Evolutionary conservation across 2,329 filamentous ascomycete genomes (phyloP).

Genomic region (Claviceps paspali): DNA sequence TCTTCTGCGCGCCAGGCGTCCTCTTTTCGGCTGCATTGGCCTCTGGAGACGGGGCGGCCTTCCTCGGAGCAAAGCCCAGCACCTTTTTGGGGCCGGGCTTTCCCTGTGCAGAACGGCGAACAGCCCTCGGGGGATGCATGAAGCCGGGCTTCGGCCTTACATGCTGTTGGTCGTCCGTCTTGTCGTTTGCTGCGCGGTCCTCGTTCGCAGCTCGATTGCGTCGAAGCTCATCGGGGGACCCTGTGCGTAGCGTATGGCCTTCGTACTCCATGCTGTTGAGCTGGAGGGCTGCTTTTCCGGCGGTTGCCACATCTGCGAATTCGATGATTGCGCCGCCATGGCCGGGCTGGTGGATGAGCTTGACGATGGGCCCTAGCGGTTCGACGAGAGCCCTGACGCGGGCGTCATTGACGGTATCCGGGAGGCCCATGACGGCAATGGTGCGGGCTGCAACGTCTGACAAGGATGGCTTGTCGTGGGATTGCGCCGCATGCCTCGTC

Average conservation of each 20-base stretch:
- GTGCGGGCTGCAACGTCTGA: constrained; percentile 49
- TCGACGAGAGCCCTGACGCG: constrained; percentile 62
- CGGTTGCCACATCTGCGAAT: constrained; percentile 52
- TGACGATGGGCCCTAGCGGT: constrained; percentile 53
- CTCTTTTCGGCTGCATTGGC: constrained; percentile 6
- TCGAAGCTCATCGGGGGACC: constrained; percentile 38
- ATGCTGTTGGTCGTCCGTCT: constrained; percentile 5
- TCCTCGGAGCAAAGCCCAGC: constrained; percentile 25
- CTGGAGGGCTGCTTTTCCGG: constrained; percentile 54
- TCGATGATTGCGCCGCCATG: constrained; percentile 80
- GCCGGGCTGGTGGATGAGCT: constrained; percentile 64
- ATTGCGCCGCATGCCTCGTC: constrained; percentile 17
- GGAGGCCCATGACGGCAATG: constrained; percentile 68
- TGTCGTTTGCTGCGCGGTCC: constrained; percentile 9
- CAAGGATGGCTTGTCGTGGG: constrained; percentile 21
- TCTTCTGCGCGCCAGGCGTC: constrained; percentile 24
- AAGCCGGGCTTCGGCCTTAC: constrained; percentile 12
- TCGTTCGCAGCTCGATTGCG: constrained; percentile 29
- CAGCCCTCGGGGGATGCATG: constrained; percentile 27
- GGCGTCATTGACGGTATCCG: constrained; percentile 83
- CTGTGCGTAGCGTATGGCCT: constrained; percentile 37
- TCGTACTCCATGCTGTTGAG: constrained; percentile 41
- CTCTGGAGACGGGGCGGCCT: constrained; percentile 6
- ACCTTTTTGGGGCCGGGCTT: constrained; percentile 25
- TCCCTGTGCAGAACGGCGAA: constrained; percentile 29